phyloP scores from a whole-genome alignment of 352 stramenopile species.

The Pythium folliculosum region DNA sequence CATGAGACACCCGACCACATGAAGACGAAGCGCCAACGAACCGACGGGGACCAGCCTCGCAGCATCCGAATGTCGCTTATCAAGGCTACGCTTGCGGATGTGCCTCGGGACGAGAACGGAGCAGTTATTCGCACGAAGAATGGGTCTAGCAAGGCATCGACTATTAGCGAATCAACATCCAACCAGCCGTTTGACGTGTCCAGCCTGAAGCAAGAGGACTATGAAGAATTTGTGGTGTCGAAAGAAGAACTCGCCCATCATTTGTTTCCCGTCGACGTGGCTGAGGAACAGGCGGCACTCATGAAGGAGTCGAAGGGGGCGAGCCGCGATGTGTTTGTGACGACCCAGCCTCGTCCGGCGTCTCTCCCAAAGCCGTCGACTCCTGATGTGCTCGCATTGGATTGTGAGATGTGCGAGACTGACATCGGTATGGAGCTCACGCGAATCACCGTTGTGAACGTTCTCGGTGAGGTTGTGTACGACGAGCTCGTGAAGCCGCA shows the following conservation, averaged over 20 bases:
- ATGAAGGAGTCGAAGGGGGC: conserved; percentile 46
- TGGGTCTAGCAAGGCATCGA: conserved; percentile 10
- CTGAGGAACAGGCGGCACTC: conserved; percentile 61
- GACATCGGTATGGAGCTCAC: conserved; percentile 84
- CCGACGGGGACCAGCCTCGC: conserved; percentile 35
- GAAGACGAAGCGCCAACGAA: conserved; percentile 44
- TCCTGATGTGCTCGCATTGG: conserved; percentile 67
- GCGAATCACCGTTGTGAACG: conserved; percentile 77
- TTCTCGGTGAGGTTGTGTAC: conserved; percentile 61
- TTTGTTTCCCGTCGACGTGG: conserved; percentile 61
- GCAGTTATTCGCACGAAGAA: conserved; percentile 34
- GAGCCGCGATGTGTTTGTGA: conserved; percentile 58
- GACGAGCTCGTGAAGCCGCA: conserved; percentile 84
- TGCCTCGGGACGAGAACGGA: conserved; percentile 50
- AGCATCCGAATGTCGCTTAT: conserved; percentile 65
- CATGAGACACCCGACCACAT: conserved; percentile 67
- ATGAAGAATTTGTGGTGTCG: conserved; percentile 65
- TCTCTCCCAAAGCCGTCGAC: conserved; percentile 14
- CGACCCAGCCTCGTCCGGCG: conserved; percentile 40
- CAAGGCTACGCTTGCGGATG: conserved; percentile 59
- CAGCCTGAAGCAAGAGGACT: conserved; percentile 22
- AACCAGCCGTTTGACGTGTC: conserved; percentile 21
- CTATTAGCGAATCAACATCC: conserved; percentile 1
- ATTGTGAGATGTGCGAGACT: conserved; percentile 92
- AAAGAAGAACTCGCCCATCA: conserved; percentile 71